Base-by-base conservation (phyloP, 306 rosid species). In the Albizia julibrissin region DNA sequence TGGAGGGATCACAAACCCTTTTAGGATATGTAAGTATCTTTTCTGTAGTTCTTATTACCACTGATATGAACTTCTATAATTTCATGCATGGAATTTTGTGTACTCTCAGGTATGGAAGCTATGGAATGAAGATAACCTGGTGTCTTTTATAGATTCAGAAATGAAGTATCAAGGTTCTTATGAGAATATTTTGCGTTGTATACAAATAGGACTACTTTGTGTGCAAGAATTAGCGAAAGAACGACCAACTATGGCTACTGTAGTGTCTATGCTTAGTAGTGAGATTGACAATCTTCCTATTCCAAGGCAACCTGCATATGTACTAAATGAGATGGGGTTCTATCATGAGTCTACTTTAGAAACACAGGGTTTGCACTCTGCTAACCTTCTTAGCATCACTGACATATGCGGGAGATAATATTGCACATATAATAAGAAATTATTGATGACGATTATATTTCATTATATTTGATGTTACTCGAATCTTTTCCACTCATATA, bases 21-120 rank as follows among this genome's bases (percentile, higher is more conserved):
- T 2, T 79, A 52, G 82, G 68, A 79, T 69, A 33, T 68, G 76
- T 68, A 22, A 79, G 82, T 50, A 18, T 42, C 67, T 0, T 7
- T 1, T 37, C 8, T 37, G 39, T 34, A 14, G 24, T 59, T 5
- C 37, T 6, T 79, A 22, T 21, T n/a, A 1, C 19, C 0, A 11
- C 3, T 37, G 4, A 46, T 15, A 69, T 44, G 27, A 71, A 22
- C 21, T 71, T 10, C 5, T 10, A 0, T 1, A 72, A 2, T 13
- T 43, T 71, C 13, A 24, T 8, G 62, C 40, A 50, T 21, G 4
- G 27, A 61, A 10, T 69, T 59, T 22, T 22, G 1, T 2, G 2
- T 67, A 18, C 7, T 34, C 34, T 75, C 8, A 66, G 71, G 71
- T 39, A 16, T 66, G 71, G 71, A 18, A 34, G 40, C 40, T 34